Evolutionary conservation across 2,329 filamentous ascomycete genomes (phyloP).

Genomic region (Rhinocladiella similis): DNA sequence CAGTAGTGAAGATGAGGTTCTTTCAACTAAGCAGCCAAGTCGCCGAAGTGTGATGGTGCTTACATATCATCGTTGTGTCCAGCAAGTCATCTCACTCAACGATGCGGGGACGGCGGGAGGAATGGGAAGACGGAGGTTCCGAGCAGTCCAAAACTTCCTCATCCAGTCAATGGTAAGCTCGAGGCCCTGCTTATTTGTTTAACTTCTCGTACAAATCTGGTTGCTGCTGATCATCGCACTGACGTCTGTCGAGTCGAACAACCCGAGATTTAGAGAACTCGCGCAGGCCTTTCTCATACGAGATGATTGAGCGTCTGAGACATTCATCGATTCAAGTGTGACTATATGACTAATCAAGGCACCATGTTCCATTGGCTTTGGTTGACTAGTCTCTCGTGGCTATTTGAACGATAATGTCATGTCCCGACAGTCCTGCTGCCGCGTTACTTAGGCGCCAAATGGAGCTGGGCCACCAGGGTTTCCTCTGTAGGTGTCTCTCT

Average conservation of each 20-base stretch:
- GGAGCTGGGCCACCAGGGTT: background rate
- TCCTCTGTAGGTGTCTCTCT: conserved; percentile 1
- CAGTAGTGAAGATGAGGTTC: background rate
- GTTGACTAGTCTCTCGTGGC: no score
- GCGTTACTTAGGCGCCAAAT: background rate
- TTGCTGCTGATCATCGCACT: background rate
- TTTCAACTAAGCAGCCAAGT: background rate
- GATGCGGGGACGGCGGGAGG: no score
- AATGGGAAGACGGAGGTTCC: background rate
- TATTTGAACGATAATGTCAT: no score
- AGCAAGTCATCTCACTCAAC: no score
- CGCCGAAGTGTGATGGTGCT: background rate
- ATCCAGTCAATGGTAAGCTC: conserved; percentile 5
- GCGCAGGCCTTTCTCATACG: no score
- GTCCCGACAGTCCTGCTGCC: background rate
- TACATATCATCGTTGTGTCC: no score
- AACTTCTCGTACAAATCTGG: background rate
- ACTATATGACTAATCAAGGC: no score
- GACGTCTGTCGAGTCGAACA: background rate
- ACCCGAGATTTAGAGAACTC: no score
- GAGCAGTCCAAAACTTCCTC: conserved; percentile 5
- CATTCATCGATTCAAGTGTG: no score
- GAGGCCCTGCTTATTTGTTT: no score
- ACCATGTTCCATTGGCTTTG: no score
- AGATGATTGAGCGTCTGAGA: no score